Conservation (phyloP, 768 basidiomycete species). For the Hemileccinum impolitum region DNA sequence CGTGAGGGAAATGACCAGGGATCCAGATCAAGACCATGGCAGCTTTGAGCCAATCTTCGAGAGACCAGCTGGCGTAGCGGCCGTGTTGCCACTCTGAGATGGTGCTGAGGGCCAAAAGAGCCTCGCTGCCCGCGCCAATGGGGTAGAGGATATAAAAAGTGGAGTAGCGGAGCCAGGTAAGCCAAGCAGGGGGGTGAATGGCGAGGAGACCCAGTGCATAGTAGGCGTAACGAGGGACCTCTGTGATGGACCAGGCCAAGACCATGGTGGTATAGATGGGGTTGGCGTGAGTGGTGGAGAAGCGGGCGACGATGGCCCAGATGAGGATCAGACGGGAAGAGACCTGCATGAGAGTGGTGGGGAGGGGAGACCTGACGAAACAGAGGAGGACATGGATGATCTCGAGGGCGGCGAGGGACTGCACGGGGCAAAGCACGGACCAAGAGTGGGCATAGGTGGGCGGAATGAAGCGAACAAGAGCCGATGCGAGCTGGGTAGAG, state of each 20-base stretch:
- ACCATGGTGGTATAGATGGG: slow-evolving; percentile 91
- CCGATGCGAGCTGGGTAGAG: slow-evolving; percentile 32
- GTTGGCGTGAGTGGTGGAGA: slow-evolving; percentile 51
- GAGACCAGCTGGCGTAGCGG: slow-evolving; percentile 46
- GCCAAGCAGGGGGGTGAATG: slow-evolving; percentile 47
- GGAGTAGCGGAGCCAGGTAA: slow-evolving; percentile 82
- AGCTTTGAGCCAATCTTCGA: slow-evolving; percentile 55
- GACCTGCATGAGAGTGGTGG: slow-evolving; percentile 78
- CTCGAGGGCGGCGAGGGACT: slow-evolving; percentile 82
- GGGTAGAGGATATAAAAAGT: slow-evolving; percentile 95
- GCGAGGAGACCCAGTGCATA: slow-evolving; percentile 71
- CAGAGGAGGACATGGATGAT: slow-evolving; percentile 76
- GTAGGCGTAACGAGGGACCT: slow-evolving; percentile 88
- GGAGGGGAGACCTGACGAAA: slow-evolving; percentile 73
- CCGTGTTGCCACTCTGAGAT: slow-evolving; percentile 51
- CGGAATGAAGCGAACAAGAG: slow-evolving; percentile 35
- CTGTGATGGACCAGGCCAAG: slow-evolving; percentile 87
- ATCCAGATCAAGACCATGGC: slow-evolving; percentile 79
- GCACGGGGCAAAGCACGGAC: slow-evolving; percentile 66
- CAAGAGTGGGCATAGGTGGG: slow-evolving; percentile 53
- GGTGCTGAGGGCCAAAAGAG: slow-evolving; percentile 74
- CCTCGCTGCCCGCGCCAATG: slow-evolving; percentile 88
- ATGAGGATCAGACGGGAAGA: slow-evolving; percentile 77
- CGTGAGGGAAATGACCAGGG: slow-evolving; percentile 57
- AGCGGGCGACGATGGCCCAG: slow-evolving; percentile 63